A percentile compares a stretch with the other conserved stretches of the same genome.
Conservation (phyloP, 2,329 filamentous ascomycete species). For the Coccinonectria pachysandricola region DNA sequence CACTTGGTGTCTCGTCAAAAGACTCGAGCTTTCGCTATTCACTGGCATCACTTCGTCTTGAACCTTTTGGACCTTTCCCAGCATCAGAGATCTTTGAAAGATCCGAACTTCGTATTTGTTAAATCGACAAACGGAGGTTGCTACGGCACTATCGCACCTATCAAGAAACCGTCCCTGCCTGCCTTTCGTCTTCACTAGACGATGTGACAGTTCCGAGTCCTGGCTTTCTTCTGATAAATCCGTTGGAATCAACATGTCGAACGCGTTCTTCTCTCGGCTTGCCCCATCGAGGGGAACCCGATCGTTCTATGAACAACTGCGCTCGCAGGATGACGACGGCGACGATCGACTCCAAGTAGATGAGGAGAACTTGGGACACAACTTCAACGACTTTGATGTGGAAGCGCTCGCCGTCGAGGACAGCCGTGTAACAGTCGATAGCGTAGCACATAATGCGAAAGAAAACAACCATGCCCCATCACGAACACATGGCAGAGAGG, state of each 20-base stretch:
- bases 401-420: slow-evolving; percentile 35
- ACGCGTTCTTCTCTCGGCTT: slow-evolving; percentile 38
- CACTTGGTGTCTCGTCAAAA: too few species aligned
- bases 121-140: too few species aligned
- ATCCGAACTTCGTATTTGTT: too few species aligned
- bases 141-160: too few species aligned
- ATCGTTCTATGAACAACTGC: slow-evolving; percentile 42
- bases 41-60: not conserved
- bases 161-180: too few species aligned
- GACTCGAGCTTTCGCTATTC: too few species aligned
- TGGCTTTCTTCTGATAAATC: slow-evolving; percentile 4
- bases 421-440: slow-evolving; percentile 35
- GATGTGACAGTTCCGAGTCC: slow-evolving; percentile 11
- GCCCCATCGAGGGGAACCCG: slow-evolving; percentile 18
- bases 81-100: too few species aligned
- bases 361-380: slow-evolving; percentile 42
- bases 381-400: slow-evolving; percentile 40
- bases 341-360: slow-evolving; percentile 37
- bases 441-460: slow-evolving; percentile 17
- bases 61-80: too few species aligned
- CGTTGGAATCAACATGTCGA: slow-evolving; percentile 27
- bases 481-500: too few species aligned
- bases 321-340: slow-evolving; percentile 27
- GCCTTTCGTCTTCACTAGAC: too few species aligned
- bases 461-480: slow-evolving; percentile 10